Percentiles rank a stretch among this genome's conserved stretches.
phyloP scores from a whole-genome alignment of 148 eudicot species.

The Heliosperma pusillum region DNA sequence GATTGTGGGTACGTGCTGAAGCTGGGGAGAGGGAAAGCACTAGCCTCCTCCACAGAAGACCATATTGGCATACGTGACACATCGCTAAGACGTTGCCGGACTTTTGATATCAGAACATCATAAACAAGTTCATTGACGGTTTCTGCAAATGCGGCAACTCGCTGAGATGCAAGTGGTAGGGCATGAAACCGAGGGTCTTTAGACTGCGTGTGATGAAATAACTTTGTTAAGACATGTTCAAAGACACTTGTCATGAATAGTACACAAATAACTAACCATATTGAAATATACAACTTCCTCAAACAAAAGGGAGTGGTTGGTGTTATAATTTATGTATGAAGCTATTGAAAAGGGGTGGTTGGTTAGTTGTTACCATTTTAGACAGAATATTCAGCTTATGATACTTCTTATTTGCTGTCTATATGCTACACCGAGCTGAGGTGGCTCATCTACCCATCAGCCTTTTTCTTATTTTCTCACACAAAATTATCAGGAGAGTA shows the following conservation, averaged over 20 bases:
- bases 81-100: slow-evolving; percentile 74
- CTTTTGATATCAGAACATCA: slow-evolving; percentile 89
- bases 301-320: not conserved
- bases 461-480: not conserved
- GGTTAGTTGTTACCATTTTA: not conserved
- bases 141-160: slow-evolving; percentile 83
- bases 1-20: slow-evolving; percentile 90
- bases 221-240: not conserved
- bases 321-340: not conserved
- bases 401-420: not conserved
- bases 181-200: slow-evolving; percentile 98
- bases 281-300: not conserved
- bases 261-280: not conserved
- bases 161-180: slow-evolving; percentile 81
- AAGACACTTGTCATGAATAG: slow-evolving; percentile 9
- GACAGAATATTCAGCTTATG: not conserved
- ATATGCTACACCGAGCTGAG: not conserved
- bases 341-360: no score
- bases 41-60: slow-evolving; percentile 76
- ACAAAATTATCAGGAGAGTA: not conserved
- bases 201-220: slow-evolving; percentile 51
- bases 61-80: slow-evolving; percentile 77
- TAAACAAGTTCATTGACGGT: slow-evolving; percentile 92
- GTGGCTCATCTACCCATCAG: not conserved
- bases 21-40: slow-evolving; percentile 75